Evolutionary conservation across 2,329 filamentous ascomycete species (phyloP), one percentile per base, ranked within the genome.

Genomic region (Rhynchosporium graminicola): DNA sequence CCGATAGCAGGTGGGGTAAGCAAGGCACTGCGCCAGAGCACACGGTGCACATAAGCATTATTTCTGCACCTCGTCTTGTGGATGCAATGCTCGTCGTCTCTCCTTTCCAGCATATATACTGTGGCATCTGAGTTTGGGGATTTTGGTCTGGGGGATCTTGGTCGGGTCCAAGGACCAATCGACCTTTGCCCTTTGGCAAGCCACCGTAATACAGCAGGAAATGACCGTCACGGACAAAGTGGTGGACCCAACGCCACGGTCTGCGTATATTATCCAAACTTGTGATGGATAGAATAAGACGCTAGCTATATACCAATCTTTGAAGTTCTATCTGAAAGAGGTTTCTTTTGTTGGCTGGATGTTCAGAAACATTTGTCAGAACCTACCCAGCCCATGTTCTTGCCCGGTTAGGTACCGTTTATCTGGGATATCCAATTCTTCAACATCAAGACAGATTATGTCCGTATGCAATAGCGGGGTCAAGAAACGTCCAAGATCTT

Each of bases 1-100:
- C 4, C 52, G 26, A 51, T 12, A 59, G 29, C 46, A 43, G 38
- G 33, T 31, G 47, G 29, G n/a, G 60, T 60, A 56, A 31, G 26
- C 57, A 26, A 40, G 56, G 40, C 40, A 26, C 58, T 55, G 54
- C 31, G 47, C 33, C 42, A 63, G 47, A 46, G 33, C 51, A 50
- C 60, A 62, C 57, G 33, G 26, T 51, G 20, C 45, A 36, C 38
- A 26, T 20, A 46, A 20, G 45, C 36, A 15, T 12, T 45, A 6
- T 36, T 6, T 3, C 31, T 64, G 45, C 59, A 64, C 47, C 8
- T 63, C 55, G 47, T 66, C 60, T 63, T 46, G 52, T 52, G 57
- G 55, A 63, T 63, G 60, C 52, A 64, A 63, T 58, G 62, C 62
- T 64, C 62, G 51, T 66, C 64, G 64, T 66, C 59, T 64, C 57